Base-by-base conservation (phyloP, 164 flowering plant species). In the Magnolia sinica region DNA sequence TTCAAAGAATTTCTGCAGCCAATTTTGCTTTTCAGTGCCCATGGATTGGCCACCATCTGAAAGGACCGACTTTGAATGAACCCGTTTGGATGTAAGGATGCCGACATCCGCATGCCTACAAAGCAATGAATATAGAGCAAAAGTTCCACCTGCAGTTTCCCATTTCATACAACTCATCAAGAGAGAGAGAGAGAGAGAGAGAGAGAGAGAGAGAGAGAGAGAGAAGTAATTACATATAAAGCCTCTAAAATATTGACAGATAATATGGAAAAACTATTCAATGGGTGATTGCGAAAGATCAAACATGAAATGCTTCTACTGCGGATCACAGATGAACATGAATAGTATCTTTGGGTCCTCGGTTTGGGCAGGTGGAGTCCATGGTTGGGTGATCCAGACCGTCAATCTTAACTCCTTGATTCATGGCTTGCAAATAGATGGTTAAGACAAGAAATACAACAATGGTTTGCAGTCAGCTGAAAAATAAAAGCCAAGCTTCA, bases 101-200 rank as follows among this genome's bases (percentile, higher is more conserved):
- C 94, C 92, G 75, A 91, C 84, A 70, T 91, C 82, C 82, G 87
- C 74, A 74, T 93, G 81, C 76, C 93, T 84, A 75, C 97, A 91
- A 50, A 93, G 91, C 78, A 87, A 70, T 16, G 97, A 91, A 81
- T 93, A 93, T 75, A 91, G 72, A 23, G 97, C 97, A 82, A 93
- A 93, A 63, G 95, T 91, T 64, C 97, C 97, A 61, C 97, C 97
- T 92, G 89, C 85, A 86, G 73, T 64, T 68, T 7, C 19, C 50
- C 64, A 52, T 72, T 72, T 29, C 64, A 63, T 9, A 68, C 68
- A 27, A 59, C 16, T 22, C 37, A 20, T 27, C 29, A 27, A 27
- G 13, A 20, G 27, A 11, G 24, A 29, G 13, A 59, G 68, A 65
- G 68, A 23, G 24, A 23, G 1, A 23, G 24, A 23, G 24, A 23